Percentiles rank a stretch among this genome's conserved stretches.
These are phyloP conservation scores for Populus trichocarpa DNA, from an alignment of 441 rosid species.

Conservation along the genomic window DNA sequence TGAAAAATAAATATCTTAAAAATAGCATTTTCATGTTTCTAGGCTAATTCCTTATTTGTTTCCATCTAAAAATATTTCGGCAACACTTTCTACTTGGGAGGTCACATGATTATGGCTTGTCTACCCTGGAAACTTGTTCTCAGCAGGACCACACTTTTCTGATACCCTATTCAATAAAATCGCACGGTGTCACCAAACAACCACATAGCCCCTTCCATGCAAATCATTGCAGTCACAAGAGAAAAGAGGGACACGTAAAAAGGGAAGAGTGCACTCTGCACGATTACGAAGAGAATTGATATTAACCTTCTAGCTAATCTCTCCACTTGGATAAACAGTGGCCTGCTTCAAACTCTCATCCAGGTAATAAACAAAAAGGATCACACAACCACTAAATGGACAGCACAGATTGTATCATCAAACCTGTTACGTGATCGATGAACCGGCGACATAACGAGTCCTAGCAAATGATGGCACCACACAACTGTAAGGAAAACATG, in stretches of 20 bases:
- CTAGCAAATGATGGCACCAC: neutral
- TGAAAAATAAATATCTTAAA: too few species aligned
- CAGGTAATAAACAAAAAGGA: neutral
- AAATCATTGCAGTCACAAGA: too few species aligned
- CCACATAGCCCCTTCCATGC: neutral
- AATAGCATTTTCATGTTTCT: too few species aligned
- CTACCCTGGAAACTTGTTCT: neutral
- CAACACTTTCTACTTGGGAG: neutral
- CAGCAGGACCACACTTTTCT: neutral
- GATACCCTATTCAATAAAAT: neutral
- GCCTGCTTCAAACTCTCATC: neutral
- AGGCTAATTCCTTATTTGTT: too few species aligned
- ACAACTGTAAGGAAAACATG: neutral
- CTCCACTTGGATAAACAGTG: neutral
- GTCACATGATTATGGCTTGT: too few species aligned
- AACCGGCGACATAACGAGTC: neutral
- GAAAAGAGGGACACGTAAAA: neutral
- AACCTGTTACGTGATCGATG: neutral
- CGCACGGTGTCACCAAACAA: neutral
- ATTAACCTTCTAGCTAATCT: neutral
- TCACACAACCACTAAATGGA: neutral
- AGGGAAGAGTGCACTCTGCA: neutral
- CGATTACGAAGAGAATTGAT: neutral
- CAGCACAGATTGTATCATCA: neutral
- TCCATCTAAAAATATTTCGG: too few species aligned